Evolutionary conservation across 768 basidiomycete species (phyloP).

Genomic region (Calvatia gigantea): DNA sequence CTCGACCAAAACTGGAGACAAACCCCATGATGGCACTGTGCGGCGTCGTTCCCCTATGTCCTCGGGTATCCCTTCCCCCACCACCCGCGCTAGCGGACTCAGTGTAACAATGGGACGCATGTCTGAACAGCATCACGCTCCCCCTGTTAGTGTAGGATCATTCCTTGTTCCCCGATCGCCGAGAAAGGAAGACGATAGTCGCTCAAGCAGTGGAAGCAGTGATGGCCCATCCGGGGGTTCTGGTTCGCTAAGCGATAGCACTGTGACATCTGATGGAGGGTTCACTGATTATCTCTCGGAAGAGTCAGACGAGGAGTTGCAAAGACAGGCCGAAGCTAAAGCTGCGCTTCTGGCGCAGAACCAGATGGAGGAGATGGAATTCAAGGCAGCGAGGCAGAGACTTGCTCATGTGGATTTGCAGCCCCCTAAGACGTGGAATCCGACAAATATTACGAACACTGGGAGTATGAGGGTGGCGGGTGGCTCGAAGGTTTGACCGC

Average conservation of each 20-base stretch:
- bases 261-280: constrained; percentile 80
- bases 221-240: constrained; percentile 36
- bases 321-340: constrained; percentile 79
- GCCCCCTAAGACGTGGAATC: constrained; percentile 75
- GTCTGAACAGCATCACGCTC: constrained; percentile 19
- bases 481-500: constrained; percentile 5
- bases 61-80: constrained; percentile 1
- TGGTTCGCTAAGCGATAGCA: constrained; percentile 66
- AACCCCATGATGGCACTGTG: constrained; percentile 8
- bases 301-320: constrained; percentile 87
- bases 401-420: constrained; percentile 71
- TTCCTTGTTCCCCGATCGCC: constrained; percentile 26
- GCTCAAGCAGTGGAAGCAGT: constrained; percentile 55
- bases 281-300: constrained; percentile 92
- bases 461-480: constrained; percentile 9
- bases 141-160: constrained; percentile 17
- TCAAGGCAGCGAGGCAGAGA: constrained; percentile 76
- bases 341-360: constrained; percentile 78
- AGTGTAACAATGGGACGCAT: constrained; percentile 15
- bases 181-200: constrained; percentile 30
- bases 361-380: constrained; percentile 77
- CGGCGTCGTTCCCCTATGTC: constrained; percentile 22
- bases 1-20: background rate
- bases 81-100: background rate
- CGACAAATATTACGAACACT: constrained; percentile 40